Conservation (phyloP, 371 early-diverging fungal species). For the Actinomucor elegans region DNA sequence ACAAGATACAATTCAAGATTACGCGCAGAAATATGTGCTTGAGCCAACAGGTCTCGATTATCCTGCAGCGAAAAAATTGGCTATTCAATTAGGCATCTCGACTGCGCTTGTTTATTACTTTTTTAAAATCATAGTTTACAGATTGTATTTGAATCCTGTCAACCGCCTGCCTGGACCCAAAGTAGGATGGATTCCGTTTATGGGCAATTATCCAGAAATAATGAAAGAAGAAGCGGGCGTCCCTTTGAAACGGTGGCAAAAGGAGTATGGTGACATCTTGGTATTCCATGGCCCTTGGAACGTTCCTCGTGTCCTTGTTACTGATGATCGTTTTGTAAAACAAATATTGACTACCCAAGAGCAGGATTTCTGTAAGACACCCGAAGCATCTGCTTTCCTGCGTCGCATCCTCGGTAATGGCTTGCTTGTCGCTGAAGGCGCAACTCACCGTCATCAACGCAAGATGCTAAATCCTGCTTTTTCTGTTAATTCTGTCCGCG, state of each 20-base stretch:
- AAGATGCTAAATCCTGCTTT: slow-evolving; percentile 72
- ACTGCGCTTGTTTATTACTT: slow-evolving; percentile 13
- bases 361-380: slow-evolving; percentile 55
- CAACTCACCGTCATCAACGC: slow-evolving; percentile 62
- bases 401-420: slow-evolving; percentile 54
- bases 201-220: slow-evolving; percentile 54
- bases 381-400: slow-evolving; percentile 23
- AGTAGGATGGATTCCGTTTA: slow-evolving; percentile 49
- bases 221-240: slow-evolving; percentile 49
- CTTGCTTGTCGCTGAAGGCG: slow-evolving; percentile 59
- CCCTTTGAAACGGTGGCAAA: slow-evolving; percentile 53
- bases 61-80: slow-evolving; percentile 1
- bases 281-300: slow-evolving; percentile 54
- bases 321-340: slow-evolving; percentile 52
- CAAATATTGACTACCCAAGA: slow-evolving; percentile 49
- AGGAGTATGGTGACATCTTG: slow-evolving; percentile 55
- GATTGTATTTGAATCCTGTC: slow-evolving; percentile 48
- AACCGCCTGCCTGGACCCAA: slow-evolving; percentile 62
- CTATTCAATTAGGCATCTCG: slow-evolving; percentile 15
- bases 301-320: slow-evolving; percentile 46
- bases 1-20: slow-evolving; percentile 6
- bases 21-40: slow-evolving; percentile 3
- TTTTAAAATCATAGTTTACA: slow-evolving; percentile 36
- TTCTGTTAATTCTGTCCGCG: slow-evolving; percentile 46
- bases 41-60: slow-evolving; percentile 1